Evolutionary conservation across 441 rosid species (phyloP), one percentile per base, ranked within the genome.

Genomic region (Aquilaria agallochum): DNA sequence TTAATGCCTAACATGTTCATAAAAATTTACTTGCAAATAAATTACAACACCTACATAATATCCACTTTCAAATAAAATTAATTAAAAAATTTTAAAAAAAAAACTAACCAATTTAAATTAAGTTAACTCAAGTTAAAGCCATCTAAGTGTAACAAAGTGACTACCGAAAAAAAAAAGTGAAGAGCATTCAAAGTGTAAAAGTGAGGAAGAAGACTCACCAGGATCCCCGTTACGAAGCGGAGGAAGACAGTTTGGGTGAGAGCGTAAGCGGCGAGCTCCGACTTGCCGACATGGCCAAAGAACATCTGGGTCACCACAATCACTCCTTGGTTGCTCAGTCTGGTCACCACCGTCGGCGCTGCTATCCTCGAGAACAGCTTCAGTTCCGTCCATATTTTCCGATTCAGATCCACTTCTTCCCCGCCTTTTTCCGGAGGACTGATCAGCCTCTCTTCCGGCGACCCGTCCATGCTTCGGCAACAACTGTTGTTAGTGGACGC

Each of bases 311-410:
- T 74, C 14, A 80, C 71, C 0, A 79, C 71, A 13, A 69, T 36
- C 0, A 68, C 31, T 5, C 87, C 90, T 42, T 70, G 80, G 1
- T 56, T 14, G 9, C 80, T 12, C 3, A 79, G 60, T 67, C 58
- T 74, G 1, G 80, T 48, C 3, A 84, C 4, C 0, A 78, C 58
- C 1, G 75, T 60, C 0, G 84, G 82, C 45, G 73, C 42, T 9
- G 82, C 77, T 36, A 83, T 47, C 5, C 64, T 68, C 83, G 79
- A 80, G 54, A 73, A 51, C 57, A 62, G 78, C 67, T 61, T 78
- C 11, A 76, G 67, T 72, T 88, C 95, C 1, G 11, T 71, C 90
- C 82, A 82, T 30, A 82, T 47, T 63, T 79, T 79, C 56, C 67
- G 11, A 34, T 34, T 64, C 46, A 76, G 27, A 27, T 63, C 60